Evolutionary conservation across 2,329 filamentous ascomycete species (phyloP).

Genomic region (Exophiala viscosa): DNA sequence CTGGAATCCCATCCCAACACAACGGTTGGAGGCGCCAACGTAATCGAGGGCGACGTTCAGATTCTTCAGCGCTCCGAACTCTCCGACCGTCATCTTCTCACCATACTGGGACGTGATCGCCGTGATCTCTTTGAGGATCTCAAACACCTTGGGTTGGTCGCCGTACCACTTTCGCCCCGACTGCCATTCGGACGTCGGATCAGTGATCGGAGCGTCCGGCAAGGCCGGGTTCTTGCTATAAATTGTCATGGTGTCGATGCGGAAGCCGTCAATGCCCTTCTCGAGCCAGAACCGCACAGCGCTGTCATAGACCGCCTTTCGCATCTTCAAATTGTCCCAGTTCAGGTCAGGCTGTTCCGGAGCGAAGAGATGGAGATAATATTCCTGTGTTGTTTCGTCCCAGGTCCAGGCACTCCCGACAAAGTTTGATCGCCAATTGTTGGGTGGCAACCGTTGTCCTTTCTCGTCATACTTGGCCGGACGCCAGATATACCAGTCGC

Average conservation of each 20-base stretch:
- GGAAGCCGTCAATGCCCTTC: slow-evolving; percentile 65
- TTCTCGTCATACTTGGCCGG: slow-evolving; percentile 48
- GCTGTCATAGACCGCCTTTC: slow-evolving; percentile 63
- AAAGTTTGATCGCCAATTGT: slow-evolving; percentile 67
- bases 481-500: slow-evolving; percentile 60
- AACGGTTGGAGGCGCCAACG: slow-evolving; percentile 55
- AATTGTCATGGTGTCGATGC: slow-evolving; percentile 65
- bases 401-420: slow-evolving; percentile 51
- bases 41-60: slow-evolving; percentile 56
- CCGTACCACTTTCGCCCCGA: background rate
- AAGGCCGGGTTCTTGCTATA: slow-evolving; percentile 57
- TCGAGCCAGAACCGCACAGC: slow-evolving; percentile 72
- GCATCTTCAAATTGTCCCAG: slow-evolving; percentile 64
- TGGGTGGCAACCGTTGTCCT: slow-evolving; percentile 61
- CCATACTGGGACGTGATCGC: slow-evolving; percentile 55
- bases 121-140: slow-evolving; percentile 61
- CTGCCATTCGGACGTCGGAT: background rate
- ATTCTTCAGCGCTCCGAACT: slow-evolving; percentile 62
- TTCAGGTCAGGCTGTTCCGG: slow-evolving; percentile 72
- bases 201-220: slow-evolving; percentile 49
- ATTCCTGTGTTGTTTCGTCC: slow-evolving; percentile 64
- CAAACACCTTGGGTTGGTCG: background rate
- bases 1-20: slow-evolving; percentile 67
- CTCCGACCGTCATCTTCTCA: slow-evolving; percentile 63
- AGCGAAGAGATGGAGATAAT: slow-evolving; percentile 69